Evolutionary conservation across 169 alveolate genomes (phyloP).

Genomic region (Eimeria zaria): DNA sequence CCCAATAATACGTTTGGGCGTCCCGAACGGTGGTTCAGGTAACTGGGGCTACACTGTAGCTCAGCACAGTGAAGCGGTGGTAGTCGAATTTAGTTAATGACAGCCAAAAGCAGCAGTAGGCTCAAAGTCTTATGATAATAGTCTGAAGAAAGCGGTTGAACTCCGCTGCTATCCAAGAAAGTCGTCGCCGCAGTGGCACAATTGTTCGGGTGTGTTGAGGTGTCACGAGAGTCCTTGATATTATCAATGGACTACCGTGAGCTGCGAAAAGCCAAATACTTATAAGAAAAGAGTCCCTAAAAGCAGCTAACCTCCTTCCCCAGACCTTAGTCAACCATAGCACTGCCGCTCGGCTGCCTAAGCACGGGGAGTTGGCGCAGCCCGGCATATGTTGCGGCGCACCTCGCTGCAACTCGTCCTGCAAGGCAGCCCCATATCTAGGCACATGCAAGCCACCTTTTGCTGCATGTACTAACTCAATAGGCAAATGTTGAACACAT

Average conservation of each 20-base stretch:
- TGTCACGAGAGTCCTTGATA: no score
- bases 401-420: neutral
- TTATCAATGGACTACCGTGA: no score
- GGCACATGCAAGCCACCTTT: neutral
- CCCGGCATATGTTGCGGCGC: neutral
- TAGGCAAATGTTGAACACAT: neutral
- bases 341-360: no score
- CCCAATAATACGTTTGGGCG: neutral
- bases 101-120: neutral
- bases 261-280: no score
- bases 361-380: no score
- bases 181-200: neutral
- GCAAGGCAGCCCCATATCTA: neutral
- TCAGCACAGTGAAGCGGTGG: neutral
- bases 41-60: neutral
- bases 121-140: neutral
- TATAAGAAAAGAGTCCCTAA: no score
- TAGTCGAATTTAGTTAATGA: neutral
- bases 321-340: no score
- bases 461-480: neutral
- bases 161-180: neutral
- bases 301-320: no score
- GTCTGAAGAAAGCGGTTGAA: neutral
- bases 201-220: no score
- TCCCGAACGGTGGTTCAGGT: neutral